Evolutionary conservation across 192 early-diverging fungal genomes (phyloP), one percentile per base, ranked within the genome.

Genomic region (Podila minutissima): DNA sequence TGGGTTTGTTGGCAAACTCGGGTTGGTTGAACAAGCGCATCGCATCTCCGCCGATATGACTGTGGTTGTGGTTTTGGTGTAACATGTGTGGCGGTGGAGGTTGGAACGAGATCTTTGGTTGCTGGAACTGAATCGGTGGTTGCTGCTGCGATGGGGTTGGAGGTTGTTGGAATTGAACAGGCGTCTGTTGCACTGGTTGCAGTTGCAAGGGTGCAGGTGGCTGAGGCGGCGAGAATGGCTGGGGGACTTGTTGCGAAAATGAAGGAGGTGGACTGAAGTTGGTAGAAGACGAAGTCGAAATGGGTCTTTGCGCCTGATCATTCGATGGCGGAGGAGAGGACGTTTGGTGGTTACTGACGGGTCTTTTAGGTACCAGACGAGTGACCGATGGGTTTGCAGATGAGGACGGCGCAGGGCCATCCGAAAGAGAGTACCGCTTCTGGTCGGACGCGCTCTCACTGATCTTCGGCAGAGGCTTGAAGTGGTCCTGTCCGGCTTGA

Each of bases 391-490:
- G 76, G 53, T 46, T 46, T 46, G 53, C 19, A 8, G 53, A 24
- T 2, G 75, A 67, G 20, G 70, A 68, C 31, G 75, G 46, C 13
- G 58, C 64, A 19, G 74, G 75, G 1, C 70, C 76, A 48, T 79
- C 76, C 6, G 64, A 51, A 31, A 79, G 58, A 6, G 76, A 79
- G 35, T 79, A 79, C 31, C 76, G 65, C 29, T 63, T 72, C 53
- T 72, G 76, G 24, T 59, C 60, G 4, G 29, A 10, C 2, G 48
- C 55, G 5, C 59, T 35, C 62, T 72, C 76, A 32, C 24, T 38
- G 55, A 79, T 79, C 59, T 41, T 22, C 13, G 76, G 76, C 17
- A 79, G 41, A 10, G 76, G 76, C 49, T 79, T 79, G 63, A 69
- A 81, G 35, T 38, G 15, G 38, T 81, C 67, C 4, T 32, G 48